phyloP scores from a whole-genome alignment of 2,329 filamentous ascomycete species.

The Cylindrodendrum hubeiense region DNA sequence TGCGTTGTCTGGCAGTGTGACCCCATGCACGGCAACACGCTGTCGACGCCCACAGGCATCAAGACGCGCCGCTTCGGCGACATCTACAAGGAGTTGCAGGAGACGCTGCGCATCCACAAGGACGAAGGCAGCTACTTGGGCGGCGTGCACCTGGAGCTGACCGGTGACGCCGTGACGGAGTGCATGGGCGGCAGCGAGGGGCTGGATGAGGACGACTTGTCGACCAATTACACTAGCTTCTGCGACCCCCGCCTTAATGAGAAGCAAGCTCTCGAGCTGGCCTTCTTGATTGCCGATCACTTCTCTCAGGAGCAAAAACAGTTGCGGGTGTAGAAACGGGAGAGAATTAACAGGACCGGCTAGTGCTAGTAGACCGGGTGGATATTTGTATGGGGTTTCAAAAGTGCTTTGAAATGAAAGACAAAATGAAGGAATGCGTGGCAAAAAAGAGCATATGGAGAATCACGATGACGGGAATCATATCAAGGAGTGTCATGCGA shows the following conservation, averaged over 20 bases:
- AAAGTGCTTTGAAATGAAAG: background rate
- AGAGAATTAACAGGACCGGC: background rate
- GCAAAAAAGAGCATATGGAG: background rate
- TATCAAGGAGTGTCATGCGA: constrained; percentile 19
- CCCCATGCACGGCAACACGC: constrained; percentile 93
- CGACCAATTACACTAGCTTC: constrained; percentile 93
- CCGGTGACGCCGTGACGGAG: constrained; percentile 95
- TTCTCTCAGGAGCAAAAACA: constrained; percentile 59
- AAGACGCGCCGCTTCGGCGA: constrained; percentile 94
- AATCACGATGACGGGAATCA: background rate
- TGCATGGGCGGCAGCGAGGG: constrained; percentile 92
- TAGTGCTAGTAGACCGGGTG: background rate
- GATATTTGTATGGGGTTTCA: constrained; percentile 3
- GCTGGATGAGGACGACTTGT: constrained; percentile 87
- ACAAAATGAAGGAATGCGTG: background rate
- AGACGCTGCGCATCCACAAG: constrained; percentile 87
- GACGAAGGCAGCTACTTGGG: constrained; percentile 88
- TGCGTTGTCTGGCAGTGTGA: constrained; percentile 97
- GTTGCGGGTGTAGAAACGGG: constrained; percentile 14
- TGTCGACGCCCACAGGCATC: constrained; percentile 78
- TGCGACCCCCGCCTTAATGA: constrained; percentile 97
- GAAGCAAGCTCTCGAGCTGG: constrained; percentile 95
- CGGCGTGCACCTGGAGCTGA: constrained; percentile 94
- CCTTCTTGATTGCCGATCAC: constrained; percentile 91
- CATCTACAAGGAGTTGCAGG: constrained; percentile 88